phyloP scores from a whole-genome alignment of 164 flowering plant species.

The Stephania japonica region DNA sequence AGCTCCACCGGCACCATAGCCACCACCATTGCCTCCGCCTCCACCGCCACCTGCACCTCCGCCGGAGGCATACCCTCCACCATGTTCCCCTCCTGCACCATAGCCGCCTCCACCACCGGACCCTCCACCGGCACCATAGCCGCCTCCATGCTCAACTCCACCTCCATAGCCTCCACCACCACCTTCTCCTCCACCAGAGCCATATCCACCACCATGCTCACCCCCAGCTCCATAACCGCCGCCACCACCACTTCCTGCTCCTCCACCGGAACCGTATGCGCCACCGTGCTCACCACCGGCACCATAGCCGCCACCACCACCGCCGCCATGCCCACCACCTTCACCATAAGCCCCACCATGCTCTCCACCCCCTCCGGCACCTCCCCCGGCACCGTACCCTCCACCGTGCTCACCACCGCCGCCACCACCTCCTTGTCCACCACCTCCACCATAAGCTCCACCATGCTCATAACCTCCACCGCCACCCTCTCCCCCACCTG shows the following conservation, averaged over 20 bases:
- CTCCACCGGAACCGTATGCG: not conserved
- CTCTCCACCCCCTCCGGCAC: constrained; percentile 7
- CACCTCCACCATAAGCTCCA: not conserved
- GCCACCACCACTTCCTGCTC: not conserved
- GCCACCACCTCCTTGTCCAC: constrained; percentile 9
- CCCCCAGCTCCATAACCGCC: not conserved
- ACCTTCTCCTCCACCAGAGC: not conserved
- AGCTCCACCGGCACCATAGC: constrained; percentile 5
- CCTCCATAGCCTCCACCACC: not conserved
- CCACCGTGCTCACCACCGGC: not conserved
- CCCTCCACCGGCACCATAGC: constrained; percentile 1
- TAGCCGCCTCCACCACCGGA: constrained; percentile 4
- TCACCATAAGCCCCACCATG: constrained; percentile 9
- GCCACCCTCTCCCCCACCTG: not conserved
- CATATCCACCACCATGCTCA: not conserved
- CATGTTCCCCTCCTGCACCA: constrained; percentile 9
- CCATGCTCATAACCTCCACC: not conserved
- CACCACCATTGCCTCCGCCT: constrained; percentile 9
- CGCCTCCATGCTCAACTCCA: constrained; percentile 10
- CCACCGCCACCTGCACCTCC: constrained; percentile 9
- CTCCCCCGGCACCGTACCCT: constrained; percentile 12
- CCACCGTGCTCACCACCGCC: constrained; percentile 9
- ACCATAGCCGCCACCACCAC: not conserved
- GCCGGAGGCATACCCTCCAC: constrained; percentile 7
- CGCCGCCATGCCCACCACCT: constrained; percentile 7